phyloP scores from a whole-genome alignment of 2,329 filamentous ascomycete genomes.

The Zymoseptoria tritici region DNA sequence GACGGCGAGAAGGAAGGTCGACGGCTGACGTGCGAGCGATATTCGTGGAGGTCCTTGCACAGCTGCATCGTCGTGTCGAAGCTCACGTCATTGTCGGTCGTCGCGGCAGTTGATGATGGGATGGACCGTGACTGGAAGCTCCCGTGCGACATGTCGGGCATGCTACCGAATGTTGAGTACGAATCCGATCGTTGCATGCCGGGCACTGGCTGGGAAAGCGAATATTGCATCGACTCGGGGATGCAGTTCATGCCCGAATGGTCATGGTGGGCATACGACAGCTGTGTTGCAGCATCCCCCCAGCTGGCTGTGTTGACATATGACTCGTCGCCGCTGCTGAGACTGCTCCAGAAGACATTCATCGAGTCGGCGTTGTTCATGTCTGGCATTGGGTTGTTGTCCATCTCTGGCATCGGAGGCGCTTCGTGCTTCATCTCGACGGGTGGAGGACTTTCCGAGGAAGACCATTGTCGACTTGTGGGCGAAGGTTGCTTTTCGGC shows the following conservation, averaged over 20 bases:
- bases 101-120: neutral
- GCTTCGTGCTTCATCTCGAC: neutral
- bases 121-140: neutral
- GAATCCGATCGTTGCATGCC: neutral
- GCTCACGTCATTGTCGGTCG: conserved; percentile 1
- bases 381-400: conserved; percentile 1
- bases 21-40: conserved; percentile 1
- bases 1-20: neutral
- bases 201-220: neutral
- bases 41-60: conserved; percentile 6
- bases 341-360: conserved; percentile 1
- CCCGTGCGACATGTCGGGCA: neutral
- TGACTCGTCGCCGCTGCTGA: neutral
- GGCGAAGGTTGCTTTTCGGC: neutral
- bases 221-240: neutral
- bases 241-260: neutral
- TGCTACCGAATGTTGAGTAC: neutral
- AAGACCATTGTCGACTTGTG: neutral
- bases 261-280: neutral
- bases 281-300: neutral
- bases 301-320: neutral
- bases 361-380: conserved; percentile 2
- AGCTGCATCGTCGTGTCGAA: conserved; percentile 4
- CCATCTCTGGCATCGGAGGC: neutral
- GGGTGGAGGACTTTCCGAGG: neutral